Base-by-base conservation (phyloP, 257 asterid genomes). In the Nyctanthes arbortristis region DNA sequence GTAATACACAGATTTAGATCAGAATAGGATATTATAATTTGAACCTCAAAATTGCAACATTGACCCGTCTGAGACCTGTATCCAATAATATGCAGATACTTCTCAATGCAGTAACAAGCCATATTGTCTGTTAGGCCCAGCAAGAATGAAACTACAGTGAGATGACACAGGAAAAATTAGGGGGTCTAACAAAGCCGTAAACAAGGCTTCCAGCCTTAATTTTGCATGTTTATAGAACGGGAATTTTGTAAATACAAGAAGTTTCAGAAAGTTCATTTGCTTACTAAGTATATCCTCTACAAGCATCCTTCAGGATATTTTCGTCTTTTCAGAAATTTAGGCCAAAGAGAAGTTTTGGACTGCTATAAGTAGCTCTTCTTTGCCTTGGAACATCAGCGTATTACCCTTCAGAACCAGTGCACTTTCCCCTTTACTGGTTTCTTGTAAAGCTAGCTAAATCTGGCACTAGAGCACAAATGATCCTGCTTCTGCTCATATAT, bases 11-110 rank as follows among this genome's bases (percentile, higher is more conserved):
- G 3, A 69, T 57, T 12, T 31, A 39, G 49, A 60, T 28, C 13
- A 20, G 4, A 3, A 52, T 5, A 32, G 28, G 18, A n/a, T 27
- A 22, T 13, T 63, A 57, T 30, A 31, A 40, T 22, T 39, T 12
- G 8, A 7, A 63, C 64, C 52, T 16, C 58, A 14, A 49, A 31
- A 56, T 3, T 63, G 59, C 59, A 28, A 75, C 9, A 40, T 31
- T 71, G 35, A 61, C 7, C 61, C 8, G 14, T 31, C 30, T 22
- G 16, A 7, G 11, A 52, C 59, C 30, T 22, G 59, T 52, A 20
- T 52, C 59, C 30, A 9, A 9, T 24, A 3, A 22, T 24, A 52
- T 1, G 59, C 3, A 2, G 54, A 52, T 25, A 45, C 30, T 20
- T 2, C 59, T 52, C 22, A 52, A 52, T 52, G 59, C 59, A 24